Conservation (phyloP, 2,329 filamentous ascomycete genomes). For the Nigrospora oryzae region DNA sequence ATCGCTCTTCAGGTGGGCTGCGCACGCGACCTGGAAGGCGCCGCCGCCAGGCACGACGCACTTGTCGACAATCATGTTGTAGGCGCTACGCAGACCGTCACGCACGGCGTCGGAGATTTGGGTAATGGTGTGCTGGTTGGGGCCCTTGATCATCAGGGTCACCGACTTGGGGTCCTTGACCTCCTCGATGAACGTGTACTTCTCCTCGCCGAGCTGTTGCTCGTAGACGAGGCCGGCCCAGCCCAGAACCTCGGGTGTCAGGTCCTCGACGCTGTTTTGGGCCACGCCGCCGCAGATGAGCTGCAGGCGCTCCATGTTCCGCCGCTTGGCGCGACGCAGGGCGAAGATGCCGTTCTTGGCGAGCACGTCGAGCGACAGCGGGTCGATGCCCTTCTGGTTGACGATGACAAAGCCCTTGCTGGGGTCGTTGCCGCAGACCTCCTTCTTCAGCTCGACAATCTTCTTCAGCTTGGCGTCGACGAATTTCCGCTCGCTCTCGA, state of each 20-base stretch:
- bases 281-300: slow-evolving; percentile 84
- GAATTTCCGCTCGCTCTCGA: slow-evolving; percentile 92
- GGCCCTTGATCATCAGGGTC: slow-evolving; percentile 94
- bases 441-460: slow-evolving; percentile 96
- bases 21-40: slow-evolving; percentile 92
- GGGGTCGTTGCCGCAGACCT: slow-evolving; percentile 86
- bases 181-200: slow-evolving; percentile 97
- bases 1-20: slow-evolving; percentile 78
- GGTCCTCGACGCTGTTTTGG: slow-evolving; percentile 94
- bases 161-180: slow-evolving; percentile 99
- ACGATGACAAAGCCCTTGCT: slow-evolving; percentile 97
- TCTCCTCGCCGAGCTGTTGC: slow-evolving; percentile 95
- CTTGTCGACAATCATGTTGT: slow-evolving; percentile 99
- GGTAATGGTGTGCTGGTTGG: slow-evolving; percentile 91
- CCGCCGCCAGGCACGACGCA: slow-evolving; percentile 91
- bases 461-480: slow-evolving; percentile 95
- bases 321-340: slow-evolving; percentile 86
- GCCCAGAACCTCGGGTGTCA: slow-evolving; percentile 79
- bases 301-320: slow-evolving; percentile 98
- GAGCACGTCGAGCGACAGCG: slow-evolving; percentile 86
- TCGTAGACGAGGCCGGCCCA: slow-evolving; percentile 97
- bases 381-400: slow-evolving; percentile 99
- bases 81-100: slow-evolving; percentile 89
- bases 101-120: slow-evolving; percentile 96
- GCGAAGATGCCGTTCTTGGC: slow-evolving; percentile 98